Conservation (phyloP, 2,329 filamentous ascomycete species). For the Diplodia sapinea region DNA sequence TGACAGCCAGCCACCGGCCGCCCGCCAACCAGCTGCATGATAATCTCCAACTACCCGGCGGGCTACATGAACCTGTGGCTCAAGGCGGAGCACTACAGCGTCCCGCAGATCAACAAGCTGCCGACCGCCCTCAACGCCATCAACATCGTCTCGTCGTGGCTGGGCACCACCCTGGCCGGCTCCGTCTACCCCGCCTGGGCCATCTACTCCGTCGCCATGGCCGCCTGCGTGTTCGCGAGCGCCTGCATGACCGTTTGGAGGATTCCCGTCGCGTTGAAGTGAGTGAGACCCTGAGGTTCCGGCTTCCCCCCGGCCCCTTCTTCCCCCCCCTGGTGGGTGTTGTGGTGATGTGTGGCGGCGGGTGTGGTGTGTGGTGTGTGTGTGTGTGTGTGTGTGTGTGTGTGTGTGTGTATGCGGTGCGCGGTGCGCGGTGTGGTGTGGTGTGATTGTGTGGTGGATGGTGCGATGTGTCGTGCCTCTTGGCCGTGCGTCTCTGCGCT, state of each 20-base stretch:
- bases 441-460: too few species aligned
- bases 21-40: conserved; percentile 39
- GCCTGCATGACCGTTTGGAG: conserved; percentile 58
- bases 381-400: not conserved
- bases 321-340: too few species aligned
- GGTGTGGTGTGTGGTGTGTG: too few species aligned
- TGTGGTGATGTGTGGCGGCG: too few species aligned
- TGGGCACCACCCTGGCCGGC: conserved; percentile 57
- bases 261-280: conserved; percentile 58
- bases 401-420: too few species aligned
- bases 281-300: too few species aligned
- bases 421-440: too few species aligned
- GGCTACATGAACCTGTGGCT: conserved; percentile 62
- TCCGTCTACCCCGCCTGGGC: conserved; percentile 58
- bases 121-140: conserved; percentile 58
- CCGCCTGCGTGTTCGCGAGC: conserved; percentile 52
- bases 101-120: conserved; percentile 58
- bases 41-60: conserved; percentile 50
- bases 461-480: too few species aligned
- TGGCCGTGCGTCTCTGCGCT: not conserved
- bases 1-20: not conserved
- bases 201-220: conserved; percentile 53
- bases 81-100: conserved; percentile 55
- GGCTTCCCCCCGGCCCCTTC: too few species aligned
- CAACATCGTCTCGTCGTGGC: conserved; percentile 55